Conservation (phyloP, 2,329 filamentous ascomycete genomes). For the Pseudocercospora crystallina region DNA sequence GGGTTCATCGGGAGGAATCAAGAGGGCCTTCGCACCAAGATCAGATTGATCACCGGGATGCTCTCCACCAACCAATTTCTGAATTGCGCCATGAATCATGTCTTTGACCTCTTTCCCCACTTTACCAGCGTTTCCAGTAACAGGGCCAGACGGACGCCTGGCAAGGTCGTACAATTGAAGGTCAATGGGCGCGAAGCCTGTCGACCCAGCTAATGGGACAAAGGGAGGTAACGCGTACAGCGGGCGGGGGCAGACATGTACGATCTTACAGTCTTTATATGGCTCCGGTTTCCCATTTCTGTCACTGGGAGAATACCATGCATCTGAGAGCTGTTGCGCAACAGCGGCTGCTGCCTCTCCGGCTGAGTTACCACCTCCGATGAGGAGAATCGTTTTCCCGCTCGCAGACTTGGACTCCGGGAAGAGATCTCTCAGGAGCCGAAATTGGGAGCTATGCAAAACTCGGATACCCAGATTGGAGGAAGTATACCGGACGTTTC, state of each 20-base stretch:
- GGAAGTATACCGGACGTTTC: slow-evolving; percentile 38
- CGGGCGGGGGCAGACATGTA: slow-evolving; percentile 68
- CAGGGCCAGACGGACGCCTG: slow-evolving; percentile 57
- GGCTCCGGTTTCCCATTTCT: slow-evolving; percentile 16
- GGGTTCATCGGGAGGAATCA: slow-evolving; percentile 17
- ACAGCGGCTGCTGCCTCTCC: slow-evolving; percentile 73
- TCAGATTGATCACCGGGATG: slow-evolving; percentile 42
- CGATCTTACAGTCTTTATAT: slow-evolving; percentile 54
- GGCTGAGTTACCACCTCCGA: slow-evolving; percentile 81
- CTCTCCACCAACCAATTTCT: slow-evolving; percentile 41
- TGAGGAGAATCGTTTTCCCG: slow-evolving; percentile 66
- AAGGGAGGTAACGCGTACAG: slow-evolving; percentile 68
- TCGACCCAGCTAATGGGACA: slow-evolving; percentile 35
- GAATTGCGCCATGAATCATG: slow-evolving; percentile 29
- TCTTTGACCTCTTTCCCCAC: slow-evolving; percentile 54
- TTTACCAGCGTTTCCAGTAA: slow-evolving; percentile 65
- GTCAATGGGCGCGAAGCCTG: slow-evolving; percentile 70
- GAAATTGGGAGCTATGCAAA: slow-evolving; percentile 68
- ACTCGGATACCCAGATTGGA: slow-evolving; percentile 41
- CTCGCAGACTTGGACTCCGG: slow-evolving; percentile 10
- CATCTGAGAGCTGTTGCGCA: slow-evolving; percentile 68
- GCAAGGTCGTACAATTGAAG: slow-evolving; percentile 69
- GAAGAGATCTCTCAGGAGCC: slow-evolving; percentile 48
- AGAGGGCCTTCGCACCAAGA: slow-evolving; percentile 27
- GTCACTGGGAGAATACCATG: slow-evolving; percentile 51